phyloP scores from a whole-genome alignment of 192 early-diverging fungal species.

The Chytriomyces confervae region DNA sequence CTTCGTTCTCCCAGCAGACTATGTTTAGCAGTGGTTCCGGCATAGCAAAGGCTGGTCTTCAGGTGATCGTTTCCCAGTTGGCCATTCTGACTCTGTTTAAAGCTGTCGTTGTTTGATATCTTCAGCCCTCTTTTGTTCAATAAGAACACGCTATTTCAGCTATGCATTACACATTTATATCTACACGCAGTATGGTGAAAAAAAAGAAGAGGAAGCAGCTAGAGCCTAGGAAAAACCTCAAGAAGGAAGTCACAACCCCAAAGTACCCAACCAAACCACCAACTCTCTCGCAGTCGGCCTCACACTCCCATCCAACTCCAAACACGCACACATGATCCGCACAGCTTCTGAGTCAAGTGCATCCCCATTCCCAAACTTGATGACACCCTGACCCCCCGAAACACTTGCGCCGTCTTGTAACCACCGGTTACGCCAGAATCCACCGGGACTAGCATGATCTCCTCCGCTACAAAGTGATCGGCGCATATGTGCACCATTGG shows the following conservation, averaged over 20 bases:
- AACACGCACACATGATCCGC: constrained; percentile 35
- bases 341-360: constrained; percentile 38
- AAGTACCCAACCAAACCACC: constrained; percentile 22
- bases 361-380: constrained; percentile 48
- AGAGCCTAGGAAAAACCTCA: background rate
- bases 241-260: background rate
- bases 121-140: too few relatives aligned
- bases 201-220: background rate
- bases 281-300: constrained; percentile 45
- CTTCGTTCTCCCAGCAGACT: background rate
- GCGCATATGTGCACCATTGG: constrained; percentile 29
- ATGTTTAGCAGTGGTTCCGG: background rate
- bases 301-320: constrained; percentile 37
- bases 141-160: too few relatives aligned
- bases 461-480: background rate
- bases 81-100: too few relatives aligned
- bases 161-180: too few relatives aligned
- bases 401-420: constrained; percentile 16
- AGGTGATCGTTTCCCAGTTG: background rate
- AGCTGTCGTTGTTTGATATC: too few relatives aligned
- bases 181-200: background rate
- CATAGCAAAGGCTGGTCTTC: background rate
- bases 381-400: constrained; percentile 31
- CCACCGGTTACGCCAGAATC: constrained; percentile 14
- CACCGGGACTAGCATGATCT: background rate